Evolutionary conservation across 2,329 filamentous ascomycete species (phyloP).

Genomic region (Leptographium lundbergii): DNA sequence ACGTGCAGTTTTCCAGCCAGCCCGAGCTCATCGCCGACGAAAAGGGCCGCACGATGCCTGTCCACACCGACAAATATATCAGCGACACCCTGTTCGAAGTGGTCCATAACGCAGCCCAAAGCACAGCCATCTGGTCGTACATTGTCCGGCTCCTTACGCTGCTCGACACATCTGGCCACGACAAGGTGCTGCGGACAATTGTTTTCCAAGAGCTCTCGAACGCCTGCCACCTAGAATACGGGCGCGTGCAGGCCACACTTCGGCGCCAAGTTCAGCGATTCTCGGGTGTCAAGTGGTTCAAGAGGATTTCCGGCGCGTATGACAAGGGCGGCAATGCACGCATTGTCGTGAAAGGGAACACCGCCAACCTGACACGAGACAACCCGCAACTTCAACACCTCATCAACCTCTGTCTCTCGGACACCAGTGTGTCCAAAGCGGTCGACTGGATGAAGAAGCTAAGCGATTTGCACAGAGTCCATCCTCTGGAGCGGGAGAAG

Average conservation of each 20-base stretch:
- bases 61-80: slow-evolving; percentile 28
- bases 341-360: slow-evolving; percentile 27
- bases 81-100: slow-evolving; percentile 28
- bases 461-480: slow-evolving; percentile 20
- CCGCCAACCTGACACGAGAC: slow-evolving; percentile 22
- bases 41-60: slow-evolving; percentile 25
- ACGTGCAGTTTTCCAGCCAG: slow-evolving; percentile 24
- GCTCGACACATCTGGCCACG: slow-evolving; percentile 13
- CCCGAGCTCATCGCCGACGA: slow-evolving; percentile 32
- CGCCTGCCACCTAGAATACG: slow-evolving; percentile 29
- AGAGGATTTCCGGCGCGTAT: slow-evolving; percentile 21
- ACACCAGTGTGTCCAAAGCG: slow-evolving; percentile 22
- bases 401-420: slow-evolving; percentile 28
- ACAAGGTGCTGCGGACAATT: slow-evolving; percentile 20
- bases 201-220: slow-evolving; percentile 34
- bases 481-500: slow-evolving; percentile 21
- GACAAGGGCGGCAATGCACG: slow-evolving; percentile 24
- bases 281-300: slow-evolving; percentile 27
- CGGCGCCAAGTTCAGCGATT: slow-evolving; percentile 25
- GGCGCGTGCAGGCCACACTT: slow-evolving; percentile 23
- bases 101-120: slow-evolving; percentile 22
- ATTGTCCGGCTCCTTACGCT: slow-evolving; percentile 23
- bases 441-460: slow-evolving; percentile 28
- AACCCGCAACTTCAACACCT: slow-evolving; percentile 30
- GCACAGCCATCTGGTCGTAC: slow-evolving; percentile 27